Evolutionary conservation across 2,329 filamentous ascomycete species (phyloP), one percentile per base, ranked within the genome.

Genomic region (Sphaerulina musiva): DNA sequence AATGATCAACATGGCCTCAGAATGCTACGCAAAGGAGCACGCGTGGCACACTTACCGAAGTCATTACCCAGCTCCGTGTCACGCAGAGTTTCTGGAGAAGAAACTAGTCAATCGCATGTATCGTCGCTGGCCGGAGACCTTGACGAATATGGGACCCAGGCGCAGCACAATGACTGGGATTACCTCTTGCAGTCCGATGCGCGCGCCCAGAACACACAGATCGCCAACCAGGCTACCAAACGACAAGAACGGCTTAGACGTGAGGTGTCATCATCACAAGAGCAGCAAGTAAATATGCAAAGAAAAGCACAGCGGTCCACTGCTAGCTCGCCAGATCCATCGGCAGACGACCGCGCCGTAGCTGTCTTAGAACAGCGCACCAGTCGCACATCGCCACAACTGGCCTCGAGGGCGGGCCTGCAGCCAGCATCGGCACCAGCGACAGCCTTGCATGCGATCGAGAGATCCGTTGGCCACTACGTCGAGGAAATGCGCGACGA

Each of bases 401-500:
- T 20, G 9, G 17, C 9, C 41, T 10, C 14, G 23, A 8, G 9
- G 14, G 7, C 14, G 11, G 17, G 9, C n/a, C 5, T 11, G 6
- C 17, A 7, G 23, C 11, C 6, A 14, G 17, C 41, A 20, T 7
- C 3, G 11, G 41, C 41, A 20, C 14, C 9, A 14, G 6, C 2
- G 11, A 20, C 17, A 20, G 17, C 14, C 17, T 11, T 23, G 6
- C n/a, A 56, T 17, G 56, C 58, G 9, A 56, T 67, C 1, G 64
- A 66, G 51, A 54, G 47, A 17, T 53, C 61, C 1, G 55, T 66
- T 4, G 59, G 61, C 3, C 60, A 61, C 36, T 59, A 61, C 34
- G 32, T 65, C n/a, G 58, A 65, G 41, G 63, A 68, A 52, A 46
- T 64, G 31, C 59, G 59, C 5, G 53, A 48, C 9, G 66, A 68